Percentiles rank a stretch among this genome's conserved stretches.
phyloP scores from a whole-genome alignment of 2,329 filamentous ascomycete genomes.

The Domatiomyces catenatus region DNA sequence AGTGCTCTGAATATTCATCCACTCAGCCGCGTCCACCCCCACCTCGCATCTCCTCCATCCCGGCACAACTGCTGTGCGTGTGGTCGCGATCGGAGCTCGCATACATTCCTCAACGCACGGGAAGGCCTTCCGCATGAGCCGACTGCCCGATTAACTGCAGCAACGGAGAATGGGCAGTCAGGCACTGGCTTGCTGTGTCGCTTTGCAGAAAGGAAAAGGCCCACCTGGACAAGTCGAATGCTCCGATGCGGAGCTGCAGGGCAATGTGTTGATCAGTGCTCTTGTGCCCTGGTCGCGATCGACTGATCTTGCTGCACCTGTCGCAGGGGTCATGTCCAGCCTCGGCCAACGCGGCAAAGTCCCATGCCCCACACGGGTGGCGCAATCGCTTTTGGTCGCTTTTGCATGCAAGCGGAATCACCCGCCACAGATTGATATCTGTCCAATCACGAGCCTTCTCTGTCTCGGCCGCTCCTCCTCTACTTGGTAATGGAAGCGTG shows the following conservation, averaged over 20 bases:
- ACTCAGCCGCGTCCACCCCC: neutral
- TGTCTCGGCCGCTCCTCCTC: neutral
- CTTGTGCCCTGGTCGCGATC: neutral
- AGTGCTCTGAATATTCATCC: neutral
- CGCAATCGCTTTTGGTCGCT: conserved; percentile 39
- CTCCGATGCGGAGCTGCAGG: neutral
- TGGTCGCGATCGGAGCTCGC: neutral
- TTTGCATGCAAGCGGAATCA: conserved; percentile 33
- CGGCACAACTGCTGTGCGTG: neutral
- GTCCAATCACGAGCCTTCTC: neutral
- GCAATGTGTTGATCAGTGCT: neutral
- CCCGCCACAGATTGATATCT: conserved; percentile 14
- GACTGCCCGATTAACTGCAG: neutral
- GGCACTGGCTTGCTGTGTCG: neutral
- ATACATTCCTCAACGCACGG: neutral
- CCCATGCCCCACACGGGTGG: neutral
- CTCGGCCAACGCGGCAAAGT: neutral
- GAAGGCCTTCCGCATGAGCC: neutral
- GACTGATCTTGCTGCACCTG: neutral
- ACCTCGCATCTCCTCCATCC: neutral
- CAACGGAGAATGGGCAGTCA: neutral
- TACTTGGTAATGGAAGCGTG: neutral
- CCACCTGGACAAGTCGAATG: neutral
- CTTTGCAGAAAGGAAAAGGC: neutral
- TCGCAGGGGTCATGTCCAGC: neutral